Evolutionary conservation across 495 filamentous ascomycete species (phyloP), one percentile per base, ranked within the genome.

Genomic region (Aspergillus carlsbadensis): DNA sequence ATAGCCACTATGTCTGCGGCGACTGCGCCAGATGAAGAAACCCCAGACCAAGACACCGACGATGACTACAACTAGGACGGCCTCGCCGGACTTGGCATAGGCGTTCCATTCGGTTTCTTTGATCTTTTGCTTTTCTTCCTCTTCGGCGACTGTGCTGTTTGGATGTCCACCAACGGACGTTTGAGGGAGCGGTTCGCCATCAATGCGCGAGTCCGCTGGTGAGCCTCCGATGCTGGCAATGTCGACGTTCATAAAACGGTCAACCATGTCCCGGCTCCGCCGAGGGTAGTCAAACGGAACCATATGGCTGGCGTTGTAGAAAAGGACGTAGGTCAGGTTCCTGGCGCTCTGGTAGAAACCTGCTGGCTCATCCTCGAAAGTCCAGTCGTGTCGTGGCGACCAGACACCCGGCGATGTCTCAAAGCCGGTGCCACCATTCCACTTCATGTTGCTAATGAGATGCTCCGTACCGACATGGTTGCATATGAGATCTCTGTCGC

Each of bases 241-340:
- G 66, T 98, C 91, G 20, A 98, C 92, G 31, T 84, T 84, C 78
- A 96, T 91, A 71, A 98, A 97, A 15, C 94, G 87, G 69, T 98
- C 94, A 10, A 97, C 84, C 95, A 98, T 98, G 68, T 98, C 94
- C 43, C 94, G 84, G 8, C 86, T 89, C 45, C 92, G 85, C 21
- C 91, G 84, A 11, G 95, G 85, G 60, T 87, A 88, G 68, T 98
- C 93, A 68, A 91, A 98, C 6, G 94, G 94, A 3, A 97, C 94
- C 94, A 98, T 98, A 69, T 98, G 94, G 48, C 87, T 91, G 29
- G 90, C 83, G 72, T 98, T 96, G 78, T 96, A 93, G 73, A 98
- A 96, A 26, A 94, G 78, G 11, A 98, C 85, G 69, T 98, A 98
- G 6, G 94, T 98, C 44, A 98, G 73, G 66, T 98, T 98, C 47